These are phyloP conservation scores for Mortierella polycephala DNA, from an alignment of 371 early-diverging fungal genomes.

Conservation along the genomic window DNA sequence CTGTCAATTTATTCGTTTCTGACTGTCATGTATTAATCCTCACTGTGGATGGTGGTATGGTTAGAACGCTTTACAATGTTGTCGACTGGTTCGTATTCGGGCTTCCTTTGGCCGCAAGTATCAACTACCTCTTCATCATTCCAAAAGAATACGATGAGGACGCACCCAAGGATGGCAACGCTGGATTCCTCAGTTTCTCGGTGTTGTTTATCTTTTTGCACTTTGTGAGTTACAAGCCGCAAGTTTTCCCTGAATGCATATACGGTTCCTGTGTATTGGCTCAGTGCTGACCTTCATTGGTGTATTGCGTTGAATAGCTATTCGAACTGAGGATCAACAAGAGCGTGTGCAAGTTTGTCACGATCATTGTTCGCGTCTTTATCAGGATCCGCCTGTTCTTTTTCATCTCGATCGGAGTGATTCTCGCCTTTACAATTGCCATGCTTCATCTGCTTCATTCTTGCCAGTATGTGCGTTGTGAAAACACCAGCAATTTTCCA, in stretches of 20 bases:
- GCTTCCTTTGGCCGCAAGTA: too few species aligned
- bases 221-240: not conserved
- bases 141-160: too few species aligned
- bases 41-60: not conserved
- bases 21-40: not conserved
- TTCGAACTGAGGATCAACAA: conserved; percentile 11
- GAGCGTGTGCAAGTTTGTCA: conserved; percentile 15
- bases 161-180: too few species aligned
- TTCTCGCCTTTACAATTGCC: not conserved
- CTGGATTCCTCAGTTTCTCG: too few species aligned
- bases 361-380: conserved; percentile 8
- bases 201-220: too few species aligned
- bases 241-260: not conserved
- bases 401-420: conserved; percentile 8
- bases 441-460: not conserved
- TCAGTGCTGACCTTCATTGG: not conserved
- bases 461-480: not conserved
- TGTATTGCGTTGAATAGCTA: not conserved
- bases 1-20: not conserved
- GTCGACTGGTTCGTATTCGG: too few species aligned
- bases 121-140: too few species aligned
- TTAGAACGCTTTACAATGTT: too few species aligned
- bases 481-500: conserved; percentile 4
- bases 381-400: conserved; percentile 14
- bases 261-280: too few species aligned